A percentile compares a stretch with the other conserved stretches of the same genome.
Conservation (phyloP, 2,329 filamentous ascomycete genomes). For the Magnaporthiopsis rhizophila region DNA sequence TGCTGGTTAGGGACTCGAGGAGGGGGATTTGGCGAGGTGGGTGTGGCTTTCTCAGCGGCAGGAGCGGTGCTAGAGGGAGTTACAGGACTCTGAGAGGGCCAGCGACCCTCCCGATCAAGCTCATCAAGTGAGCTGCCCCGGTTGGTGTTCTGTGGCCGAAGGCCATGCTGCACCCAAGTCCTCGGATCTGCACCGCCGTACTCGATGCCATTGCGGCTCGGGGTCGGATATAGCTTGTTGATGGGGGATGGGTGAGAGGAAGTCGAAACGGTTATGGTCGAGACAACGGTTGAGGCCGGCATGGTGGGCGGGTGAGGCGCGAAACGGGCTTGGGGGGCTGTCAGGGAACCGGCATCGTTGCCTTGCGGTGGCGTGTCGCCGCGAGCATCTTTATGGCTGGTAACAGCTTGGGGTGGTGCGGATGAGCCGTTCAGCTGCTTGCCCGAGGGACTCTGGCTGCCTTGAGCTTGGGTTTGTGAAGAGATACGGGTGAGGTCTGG, state of each 20-base stretch:
- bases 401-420: background rate
- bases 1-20: background rate
- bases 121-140: background rate
- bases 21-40: background rate
- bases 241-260: background rate
- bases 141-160: conserved; percentile 1
- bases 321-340: conserved; percentile 1
- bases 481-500: conserved; percentile 3
- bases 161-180: conserved; percentile 2
- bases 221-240: conserved; percentile 1
- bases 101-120: background rate
- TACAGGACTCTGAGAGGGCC: background rate
- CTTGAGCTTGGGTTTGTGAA: background rate
- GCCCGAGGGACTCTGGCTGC: conserved; percentile 2
- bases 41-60: background rate
- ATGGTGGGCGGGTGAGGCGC: conserved; percentile 3
- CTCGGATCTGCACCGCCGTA: conserved; percentile 2
- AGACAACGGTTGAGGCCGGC: conserved; percentile 5
- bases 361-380: conserved; percentile 1
- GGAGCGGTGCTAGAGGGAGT: background rate
- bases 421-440: background rate
- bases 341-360: background rate
- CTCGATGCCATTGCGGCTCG: background rate
- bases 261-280: conserved; percentile 1
- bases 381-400: conserved; percentile 5